A percentile compares a stretch with the other conserved stretches of the same genome.
Evolutionary conservation across 73 alveolate species (phyloP).

Genomic region (Halteria grandinella): DNA sequence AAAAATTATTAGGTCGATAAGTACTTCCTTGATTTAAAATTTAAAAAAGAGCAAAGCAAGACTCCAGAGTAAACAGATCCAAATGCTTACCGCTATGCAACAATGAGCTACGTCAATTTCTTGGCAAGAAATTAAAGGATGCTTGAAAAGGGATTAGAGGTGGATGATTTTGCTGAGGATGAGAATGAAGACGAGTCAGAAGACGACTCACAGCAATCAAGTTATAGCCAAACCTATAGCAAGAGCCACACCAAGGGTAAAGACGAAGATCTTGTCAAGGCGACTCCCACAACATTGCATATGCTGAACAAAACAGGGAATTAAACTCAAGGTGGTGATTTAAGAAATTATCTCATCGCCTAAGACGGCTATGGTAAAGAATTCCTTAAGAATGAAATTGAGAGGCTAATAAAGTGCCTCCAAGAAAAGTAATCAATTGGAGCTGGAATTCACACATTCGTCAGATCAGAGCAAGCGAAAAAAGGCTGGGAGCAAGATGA

Average conservation of each 20-base stretch:
- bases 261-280: too few species aligned
- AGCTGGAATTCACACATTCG: constrained; percentile 23
- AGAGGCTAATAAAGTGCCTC: constrained; percentile 16
- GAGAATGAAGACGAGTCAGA: constrained; percentile 13
- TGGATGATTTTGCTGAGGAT: constrained; percentile 47
- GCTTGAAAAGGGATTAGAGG: constrained; percentile 6
- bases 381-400: constrained; percentile 31
- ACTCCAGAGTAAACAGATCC: too few species aligned
- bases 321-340: too few species aligned
- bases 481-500: constrained; percentile 50
- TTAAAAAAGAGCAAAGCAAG: constrained; percentile 16
- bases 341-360: too few species aligned
- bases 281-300: too few species aligned
- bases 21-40: constrained; percentile 27
- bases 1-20: constrained; percentile 21
- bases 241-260: too few species aligned
- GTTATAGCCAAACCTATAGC: too few species aligned
- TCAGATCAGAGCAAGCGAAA: constrained; percentile 42
- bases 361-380: constrained; percentile 53
- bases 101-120: constrained; percentile 28
- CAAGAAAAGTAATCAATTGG: constrained; percentile 22
- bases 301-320: too few species aligned
- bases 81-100: background rate
- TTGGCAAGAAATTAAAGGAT: background rate
- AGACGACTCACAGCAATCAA: constrained; percentile 39